These are phyloP conservation scores for Chernovozyma aurita DNA, from an alignment of 1,139 yeast genomes.

Conservation along the genomic window DNA sequence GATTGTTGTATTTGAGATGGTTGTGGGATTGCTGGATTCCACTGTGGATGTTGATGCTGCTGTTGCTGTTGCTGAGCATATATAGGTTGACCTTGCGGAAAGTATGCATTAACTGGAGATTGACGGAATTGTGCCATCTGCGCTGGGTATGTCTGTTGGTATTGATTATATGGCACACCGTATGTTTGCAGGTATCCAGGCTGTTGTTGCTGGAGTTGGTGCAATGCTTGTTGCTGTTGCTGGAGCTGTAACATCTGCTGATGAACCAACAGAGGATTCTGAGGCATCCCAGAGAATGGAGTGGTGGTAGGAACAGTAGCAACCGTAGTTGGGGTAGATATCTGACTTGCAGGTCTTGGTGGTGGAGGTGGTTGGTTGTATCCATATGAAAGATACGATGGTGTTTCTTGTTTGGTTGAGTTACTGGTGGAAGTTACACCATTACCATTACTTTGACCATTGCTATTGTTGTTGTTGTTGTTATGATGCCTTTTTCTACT, in stretches of 20 bases:
- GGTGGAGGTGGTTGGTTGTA: constrained; percentile 5
- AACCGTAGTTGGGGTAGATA: neutral
- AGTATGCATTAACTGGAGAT: constrained; percentile 4
- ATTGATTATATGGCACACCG: constrained; percentile 7
- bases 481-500: constrained; percentile 6
- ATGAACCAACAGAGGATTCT: constrained; percentile 2
- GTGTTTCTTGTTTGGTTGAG: neutral
- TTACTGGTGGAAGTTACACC: too few relatives aligned
- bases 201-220: constrained; percentile 5
- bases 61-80: constrained; percentile 10
- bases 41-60: constrained; percentile 9
- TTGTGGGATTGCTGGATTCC: too few relatives aligned
- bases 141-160: constrained; percentile 7
- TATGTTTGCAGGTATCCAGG: neutral
- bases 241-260: constrained; percentile 8
- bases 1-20: constrained; percentile 6
- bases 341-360: constrained; percentile 1
- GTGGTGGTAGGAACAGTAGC: neutral
- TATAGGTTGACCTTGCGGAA: constrained; percentile 8
- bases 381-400: constrained; percentile 1
- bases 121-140: constrained; percentile 3
- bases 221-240: constrained; percentile 6
- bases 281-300: neutral
- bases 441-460: neutral
- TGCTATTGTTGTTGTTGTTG: constrained; percentile 6